Evolutionary conservation across 1,284 basidiomycete genomes (phyloP).

Genomic region (Leccinum ponderosum): DNA sequence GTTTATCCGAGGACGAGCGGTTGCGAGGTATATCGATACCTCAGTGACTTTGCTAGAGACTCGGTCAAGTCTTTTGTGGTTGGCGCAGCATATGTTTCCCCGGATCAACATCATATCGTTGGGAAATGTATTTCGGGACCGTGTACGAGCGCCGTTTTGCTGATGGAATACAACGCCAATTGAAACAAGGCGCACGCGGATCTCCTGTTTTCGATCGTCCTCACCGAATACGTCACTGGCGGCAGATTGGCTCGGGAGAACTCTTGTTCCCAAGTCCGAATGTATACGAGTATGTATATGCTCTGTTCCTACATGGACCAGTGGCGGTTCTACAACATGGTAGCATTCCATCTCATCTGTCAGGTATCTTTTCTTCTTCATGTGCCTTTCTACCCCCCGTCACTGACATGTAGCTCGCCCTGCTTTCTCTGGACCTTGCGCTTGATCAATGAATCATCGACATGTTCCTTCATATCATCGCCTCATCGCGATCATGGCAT

Average conservation of each 20-base stretch:
- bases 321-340: background rate
- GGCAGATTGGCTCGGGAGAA: background rate
- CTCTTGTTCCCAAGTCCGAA: background rate
- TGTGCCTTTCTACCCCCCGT: background rate
- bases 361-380: background rate
- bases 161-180: background rate
- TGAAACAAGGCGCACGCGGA: background rate
- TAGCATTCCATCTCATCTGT: slow-evolving; percentile 4
- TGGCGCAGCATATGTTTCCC: background rate
- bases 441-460: background rate
- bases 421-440: background rate
- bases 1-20: background rate
- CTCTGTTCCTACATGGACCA: background rate
- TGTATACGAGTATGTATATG: background rate
- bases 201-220: background rate
- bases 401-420: background rate
- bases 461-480: background rate
- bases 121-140: background rate
- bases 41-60: background rate
- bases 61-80: background rate
- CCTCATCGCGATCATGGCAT: background rate
- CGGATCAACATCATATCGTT: background rate
- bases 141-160: background rate
- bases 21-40: background rate
- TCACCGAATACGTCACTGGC: background rate